Evolutionary conservation across 352 stramenopile species (phyloP).

Genomic region (Globisporangium nodosum): DNA sequence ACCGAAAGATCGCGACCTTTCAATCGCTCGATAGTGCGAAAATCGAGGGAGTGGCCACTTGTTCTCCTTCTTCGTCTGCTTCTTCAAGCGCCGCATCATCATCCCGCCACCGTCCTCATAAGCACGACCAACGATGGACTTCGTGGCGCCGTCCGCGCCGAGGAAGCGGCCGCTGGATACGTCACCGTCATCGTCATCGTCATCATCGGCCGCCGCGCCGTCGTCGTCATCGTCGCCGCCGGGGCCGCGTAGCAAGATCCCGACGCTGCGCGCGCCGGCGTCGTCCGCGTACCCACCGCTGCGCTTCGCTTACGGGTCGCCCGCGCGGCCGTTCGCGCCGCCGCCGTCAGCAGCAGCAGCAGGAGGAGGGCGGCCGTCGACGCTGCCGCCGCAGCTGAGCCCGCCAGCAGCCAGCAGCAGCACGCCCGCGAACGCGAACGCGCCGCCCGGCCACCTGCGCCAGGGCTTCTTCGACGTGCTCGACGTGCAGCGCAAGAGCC

Average conservation of each 20-base stretch:
- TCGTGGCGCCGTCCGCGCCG: constrained; percentile 1
- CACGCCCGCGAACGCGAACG: constrained; percentile 2
- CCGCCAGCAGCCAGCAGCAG: neutral
- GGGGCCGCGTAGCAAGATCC: constrained; percentile 1
- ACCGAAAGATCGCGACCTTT: too few relatives aligned
- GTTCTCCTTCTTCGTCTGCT: too few relatives aligned
- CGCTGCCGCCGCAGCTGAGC: constrained; percentile 2
- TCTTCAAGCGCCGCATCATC: too few relatives aligned
- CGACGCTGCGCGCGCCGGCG: neutral
- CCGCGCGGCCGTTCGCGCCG: neutral
- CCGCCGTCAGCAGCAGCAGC: neutral
- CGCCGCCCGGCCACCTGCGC: neutral
- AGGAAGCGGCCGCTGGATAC: constrained; percentile 13
- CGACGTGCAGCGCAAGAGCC: constrained; percentile 15
- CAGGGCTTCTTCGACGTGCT: constrained; percentile 2
- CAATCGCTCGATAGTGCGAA: too few relatives aligned
- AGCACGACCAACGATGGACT: constrained; percentile 3
- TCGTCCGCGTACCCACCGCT: constrained; percentile 1
- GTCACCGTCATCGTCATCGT: constrained; percentile 1
- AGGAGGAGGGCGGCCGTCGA: too few relatives aligned
- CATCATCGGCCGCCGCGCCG: neutral
- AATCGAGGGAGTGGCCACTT: too few relatives aligned
- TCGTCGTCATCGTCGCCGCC: neutral
- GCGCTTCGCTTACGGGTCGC: neutral
- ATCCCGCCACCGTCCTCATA: too few relatives aligned